Conservation (phyloP, 2,329 filamentous ascomycete species). For the Tolypocladium album region DNA sequence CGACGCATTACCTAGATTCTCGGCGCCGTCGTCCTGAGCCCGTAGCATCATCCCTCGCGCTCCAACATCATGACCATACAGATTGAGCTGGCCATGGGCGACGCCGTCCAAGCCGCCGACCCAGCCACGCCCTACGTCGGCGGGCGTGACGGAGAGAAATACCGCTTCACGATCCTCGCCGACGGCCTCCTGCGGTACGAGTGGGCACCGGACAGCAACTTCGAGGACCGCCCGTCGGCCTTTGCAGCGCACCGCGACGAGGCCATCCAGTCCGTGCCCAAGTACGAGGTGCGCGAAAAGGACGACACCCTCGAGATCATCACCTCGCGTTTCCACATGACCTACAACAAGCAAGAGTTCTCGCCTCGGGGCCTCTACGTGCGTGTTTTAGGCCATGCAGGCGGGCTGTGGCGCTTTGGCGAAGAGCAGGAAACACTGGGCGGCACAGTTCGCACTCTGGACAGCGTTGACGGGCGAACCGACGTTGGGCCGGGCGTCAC, state of each 20-base stretch:
- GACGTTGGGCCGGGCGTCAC: conserved; percentile 39
- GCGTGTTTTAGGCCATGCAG: conserved; percentile 28
- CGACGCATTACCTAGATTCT: not conserved
- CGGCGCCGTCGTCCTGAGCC: not conserved
- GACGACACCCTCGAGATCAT: conserved; percentile 41
- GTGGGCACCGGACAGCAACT: conserved; percentile 47
- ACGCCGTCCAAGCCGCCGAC: not conserved
- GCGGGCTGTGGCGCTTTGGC: conserved; percentile 37
- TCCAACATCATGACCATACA: not conserved
- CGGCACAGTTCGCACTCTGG: conserved; percentile 43
- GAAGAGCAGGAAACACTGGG: conserved; percentile 28
- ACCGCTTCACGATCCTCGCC: conserved; percentile 49
- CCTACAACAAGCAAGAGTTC: conserved; percentile 48
- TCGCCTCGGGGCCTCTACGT: conserved; percentile 36
- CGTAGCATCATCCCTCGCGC: not conserved
- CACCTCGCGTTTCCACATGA: conserved; percentile 42
- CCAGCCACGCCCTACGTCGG: conserved; percentile 5
- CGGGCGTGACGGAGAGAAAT: conserved; percentile 20
- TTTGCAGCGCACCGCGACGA: conserved; percentile 45
- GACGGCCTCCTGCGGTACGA: conserved; percentile 49
- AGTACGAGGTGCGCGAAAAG: conserved; percentile 36
- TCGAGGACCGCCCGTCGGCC: conserved; percentile 52
- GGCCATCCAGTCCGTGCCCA: conserved; percentile 22
- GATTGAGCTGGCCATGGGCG: not conserved
- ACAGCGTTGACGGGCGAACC: conserved; percentile 38